Conservation (phyloP, 1,284 basidiomycete species). For the Coniferiporia sulphurascens region DNA sequence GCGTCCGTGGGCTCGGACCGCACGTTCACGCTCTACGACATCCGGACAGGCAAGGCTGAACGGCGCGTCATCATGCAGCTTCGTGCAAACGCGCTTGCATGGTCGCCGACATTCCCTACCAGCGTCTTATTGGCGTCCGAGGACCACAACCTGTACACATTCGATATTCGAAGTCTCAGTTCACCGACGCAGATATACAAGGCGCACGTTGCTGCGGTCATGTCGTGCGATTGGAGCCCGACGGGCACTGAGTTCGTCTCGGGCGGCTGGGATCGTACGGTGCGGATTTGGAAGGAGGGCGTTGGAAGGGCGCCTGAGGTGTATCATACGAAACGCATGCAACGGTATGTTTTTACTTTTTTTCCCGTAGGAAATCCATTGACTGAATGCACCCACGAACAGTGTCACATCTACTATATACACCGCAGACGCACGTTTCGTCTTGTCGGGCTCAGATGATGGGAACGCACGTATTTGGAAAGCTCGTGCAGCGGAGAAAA, state of each 20-base stretch:
- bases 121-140: slow-evolving; percentile 90
- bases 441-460: slow-evolving; percentile 93
- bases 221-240: slow-evolving; percentile 90
- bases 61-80: slow-evolving; percentile 88
- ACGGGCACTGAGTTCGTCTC: slow-evolving; percentile 96
- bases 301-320: slow-evolving; percentile 82
- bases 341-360: slow-evolving; percentile 52
- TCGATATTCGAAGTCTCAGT: slow-evolving; percentile 86
- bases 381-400: not conserved
- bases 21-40: slow-evolving; percentile 94
- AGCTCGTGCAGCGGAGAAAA: slow-evolving; percentile 85
- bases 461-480: slow-evolving; percentile 99
- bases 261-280: slow-evolving; percentile 93
- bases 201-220: slow-evolving; percentile 93
- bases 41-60: slow-evolving; percentile 93
- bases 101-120: slow-evolving; percentile 96
- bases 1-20: slow-evolving; percentile 93
- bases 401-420: slow-evolving; percentile 75
- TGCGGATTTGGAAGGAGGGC: slow-evolving; percentile 91
- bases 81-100: slow-evolving; percentile 82
- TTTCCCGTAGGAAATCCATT: not conserved
- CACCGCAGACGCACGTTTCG: slow-evolving; percentile 89
- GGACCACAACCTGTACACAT: slow-evolving; percentile 98
- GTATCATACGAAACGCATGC: slow-evolving; percentile 99
- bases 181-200: slow-evolving; percentile 94